Evolutionary conservation across 2,329 filamentous ascomycete genomes (phyloP).

Genomic region (Aspergillus carbonarius): DNA sequence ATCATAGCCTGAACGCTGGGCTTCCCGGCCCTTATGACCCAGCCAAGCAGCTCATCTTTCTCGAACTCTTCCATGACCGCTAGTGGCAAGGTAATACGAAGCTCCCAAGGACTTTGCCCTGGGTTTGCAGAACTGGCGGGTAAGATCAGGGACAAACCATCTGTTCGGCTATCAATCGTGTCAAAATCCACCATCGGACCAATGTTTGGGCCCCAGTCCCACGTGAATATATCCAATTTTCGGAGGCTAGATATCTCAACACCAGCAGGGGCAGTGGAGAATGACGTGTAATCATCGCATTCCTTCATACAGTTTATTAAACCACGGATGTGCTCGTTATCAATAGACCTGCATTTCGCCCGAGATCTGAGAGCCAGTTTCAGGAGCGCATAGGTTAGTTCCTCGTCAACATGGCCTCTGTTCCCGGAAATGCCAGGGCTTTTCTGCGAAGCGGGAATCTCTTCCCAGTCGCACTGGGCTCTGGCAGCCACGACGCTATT

Average conservation of each 20-base stretch:
- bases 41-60: not conserved
- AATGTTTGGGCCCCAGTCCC: not conserved
- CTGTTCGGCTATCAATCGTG: not conserved
- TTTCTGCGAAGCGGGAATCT: not conserved
- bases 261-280: not conserved
- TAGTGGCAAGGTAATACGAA: not conserved
- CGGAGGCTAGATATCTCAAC: not conserved
- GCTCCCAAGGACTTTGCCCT: not conserved
- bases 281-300: not conserved
- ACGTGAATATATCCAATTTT: not conserved
- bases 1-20: not conserved
- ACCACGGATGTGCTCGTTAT: not conserved
- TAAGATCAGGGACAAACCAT: not conserved
- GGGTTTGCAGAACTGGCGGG: not conserved
- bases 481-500: not conserved
- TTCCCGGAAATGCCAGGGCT: rapidly evolving
- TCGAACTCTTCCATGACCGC: not conserved
- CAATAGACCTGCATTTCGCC: not conserved
- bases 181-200: not conserved
- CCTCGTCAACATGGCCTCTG: not conserved
- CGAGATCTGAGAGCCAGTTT: not conserved
- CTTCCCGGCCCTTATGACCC: not conserved
- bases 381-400: not conserved
- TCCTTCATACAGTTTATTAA: not conserved
- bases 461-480: not conserved